Conservation (phyloP, 345 rosid species). For the Bruguiera gymnorhiza region DNA sequence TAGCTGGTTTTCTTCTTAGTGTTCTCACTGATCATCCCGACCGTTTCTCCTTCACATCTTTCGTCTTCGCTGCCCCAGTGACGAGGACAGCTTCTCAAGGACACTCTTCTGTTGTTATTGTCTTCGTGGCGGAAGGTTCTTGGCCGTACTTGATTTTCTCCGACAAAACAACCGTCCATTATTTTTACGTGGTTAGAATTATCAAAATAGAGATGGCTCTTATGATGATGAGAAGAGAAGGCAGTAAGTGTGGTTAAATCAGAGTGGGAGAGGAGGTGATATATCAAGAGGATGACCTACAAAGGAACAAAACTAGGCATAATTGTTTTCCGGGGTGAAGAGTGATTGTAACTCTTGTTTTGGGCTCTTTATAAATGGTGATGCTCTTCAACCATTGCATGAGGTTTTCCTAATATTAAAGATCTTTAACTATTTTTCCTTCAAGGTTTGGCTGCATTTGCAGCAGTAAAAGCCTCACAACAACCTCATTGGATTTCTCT, state of each 20-base stretch:
- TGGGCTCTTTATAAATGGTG: constrained; percentile 12
- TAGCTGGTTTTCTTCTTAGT: constrained; percentile 29
- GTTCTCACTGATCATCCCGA: constrained; percentile 5
- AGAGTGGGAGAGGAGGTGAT: not conserved
- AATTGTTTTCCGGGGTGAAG: constrained; percentile 1
- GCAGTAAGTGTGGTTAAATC: not conserved
- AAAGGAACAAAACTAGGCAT: constrained; percentile 3
- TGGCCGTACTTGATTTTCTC: constrained; percentile 24
- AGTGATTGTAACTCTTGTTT: constrained; percentile 20
- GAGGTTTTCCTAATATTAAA: constrained; percentile 1
- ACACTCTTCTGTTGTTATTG: constrained; percentile 41
- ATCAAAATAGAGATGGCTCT: not conserved
- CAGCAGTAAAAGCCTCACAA: not conserved
- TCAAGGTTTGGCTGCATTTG: not conserved
- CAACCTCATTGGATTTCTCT: not conserved
- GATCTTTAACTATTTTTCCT: not conserved
- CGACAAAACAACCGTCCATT: constrained; percentile 24
- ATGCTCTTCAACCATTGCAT: not conserved
- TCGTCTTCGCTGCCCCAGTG: constrained; percentile 34
- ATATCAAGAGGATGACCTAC: not conserved
- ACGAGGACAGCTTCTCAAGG: constrained; percentile 62
- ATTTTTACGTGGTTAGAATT: not conserved
- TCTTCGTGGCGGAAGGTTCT: constrained; percentile 48
- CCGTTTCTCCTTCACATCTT: constrained; percentile 16
- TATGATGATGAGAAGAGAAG: not conserved